Evolutionary conservation across 2,329 filamentous ascomycete genomes (phyloP).

Genomic region (Fusarium xyrophilum): DNA sequence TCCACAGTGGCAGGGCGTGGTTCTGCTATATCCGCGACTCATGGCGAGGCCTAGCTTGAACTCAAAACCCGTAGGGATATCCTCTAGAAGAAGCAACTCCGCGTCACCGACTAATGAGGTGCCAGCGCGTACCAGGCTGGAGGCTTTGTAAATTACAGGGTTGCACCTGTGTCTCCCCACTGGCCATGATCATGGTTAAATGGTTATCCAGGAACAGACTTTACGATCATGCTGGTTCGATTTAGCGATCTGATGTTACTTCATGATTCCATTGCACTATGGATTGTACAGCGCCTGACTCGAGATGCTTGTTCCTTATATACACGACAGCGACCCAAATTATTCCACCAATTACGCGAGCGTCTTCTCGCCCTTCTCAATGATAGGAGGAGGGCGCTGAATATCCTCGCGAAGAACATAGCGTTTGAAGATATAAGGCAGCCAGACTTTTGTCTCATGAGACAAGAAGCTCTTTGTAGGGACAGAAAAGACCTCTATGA

Average conservation of each 20-base stretch:
- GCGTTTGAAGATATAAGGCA: slow-evolving; percentile 36
- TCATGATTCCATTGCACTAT: not conserved
- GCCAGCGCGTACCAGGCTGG: too few species aligned
- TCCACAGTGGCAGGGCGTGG: fast-evolving
- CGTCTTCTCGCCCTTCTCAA: slow-evolving; percentile 15
- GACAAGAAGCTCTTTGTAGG: slow-evolving; percentile 52
- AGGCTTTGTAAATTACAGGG: too few species aligned
- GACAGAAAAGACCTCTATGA: slow-evolving; percentile 52
- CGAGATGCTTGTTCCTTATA: not conserved
- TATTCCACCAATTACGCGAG: not conserved
- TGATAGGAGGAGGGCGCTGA: slow-evolving; percentile 2
- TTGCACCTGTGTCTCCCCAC: too few species aligned
- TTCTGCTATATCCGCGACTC: not conserved
- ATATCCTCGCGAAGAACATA: slow-evolving; percentile 13
- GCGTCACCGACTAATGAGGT: too few species aligned
- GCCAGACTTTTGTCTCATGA: slow-evolving; percentile 42
- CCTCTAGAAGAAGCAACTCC: not conserved
- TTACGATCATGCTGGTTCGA: not conserved
- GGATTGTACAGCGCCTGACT: not conserved
- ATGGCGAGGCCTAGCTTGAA: not conserved
- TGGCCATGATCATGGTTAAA: not conserved
- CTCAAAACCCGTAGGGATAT: not conserved
- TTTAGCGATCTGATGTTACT: not conserved
- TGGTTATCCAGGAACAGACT: too few species aligned
- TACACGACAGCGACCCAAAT: not conserved